Evolutionary conservation across 1,139 yeast genomes (phyloP), one percentile per base, ranked within the genome.

Genomic region (Taphrina sp.): DNA sequence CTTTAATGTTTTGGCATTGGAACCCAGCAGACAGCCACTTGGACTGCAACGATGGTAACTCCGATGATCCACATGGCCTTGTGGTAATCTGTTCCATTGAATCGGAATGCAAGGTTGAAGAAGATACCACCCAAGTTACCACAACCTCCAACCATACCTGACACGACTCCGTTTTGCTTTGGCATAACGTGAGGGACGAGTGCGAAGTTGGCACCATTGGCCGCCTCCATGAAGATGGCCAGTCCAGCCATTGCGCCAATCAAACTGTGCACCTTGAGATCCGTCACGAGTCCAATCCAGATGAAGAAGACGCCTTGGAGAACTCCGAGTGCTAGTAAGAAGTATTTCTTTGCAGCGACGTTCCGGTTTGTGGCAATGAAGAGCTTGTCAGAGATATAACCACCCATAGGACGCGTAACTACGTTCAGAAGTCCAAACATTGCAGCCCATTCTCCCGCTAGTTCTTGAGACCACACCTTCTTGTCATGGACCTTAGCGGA

Each of bases 161-260:
- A 63, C 17, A 69, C 70, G 36, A 68, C 64, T 45, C 72, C 72
- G n/a, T 69, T 64, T 47, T 66, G 70, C 42, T 64, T 64, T 28
- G 68, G 68, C 53, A 67, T 66, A 33, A 68, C 63, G 51, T 68
- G 69, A 2, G 71, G 71, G 8, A 69, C 72, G 5, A 67, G 57
- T 1, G 70, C 62, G 59, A 66, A 69, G 47, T 67, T 67, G n/a
- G 72, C 72, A 51, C 72, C 72, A 52, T 69, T 69, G 19, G 67
- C 72, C 64, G 69, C 69, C 49, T 69, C 72, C 70, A 69, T 67
- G 45, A 67, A 69, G 22, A 67, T 55, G 34, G 65, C 62, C 68
- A 68, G 63, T 22, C 69, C 62, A 28, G 65, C 63, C 56, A 69
- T 58, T 1, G 69, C 61, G 1, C 62, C 70, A 42, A 69, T 65